These are phyloP conservation scores for Chlamydomonas sp. DNA, from an alignment of 139 green algal genomes.

Conservation along the genomic window DNA sequence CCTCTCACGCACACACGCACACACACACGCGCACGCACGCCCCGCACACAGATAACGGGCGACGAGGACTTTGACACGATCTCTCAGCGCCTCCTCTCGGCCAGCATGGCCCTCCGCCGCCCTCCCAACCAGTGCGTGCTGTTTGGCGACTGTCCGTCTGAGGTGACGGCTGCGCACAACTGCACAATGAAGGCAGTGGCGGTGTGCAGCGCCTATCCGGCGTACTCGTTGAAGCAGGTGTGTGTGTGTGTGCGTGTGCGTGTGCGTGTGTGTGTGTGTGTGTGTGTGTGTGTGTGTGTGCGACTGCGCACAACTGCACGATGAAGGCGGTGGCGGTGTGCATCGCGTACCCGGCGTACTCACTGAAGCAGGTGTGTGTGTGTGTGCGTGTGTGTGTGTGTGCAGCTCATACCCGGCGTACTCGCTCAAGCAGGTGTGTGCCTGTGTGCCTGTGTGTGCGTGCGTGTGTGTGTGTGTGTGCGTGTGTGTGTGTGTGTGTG, in stretches of 20 bases:
- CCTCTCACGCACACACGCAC: no score
- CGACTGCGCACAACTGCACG: not conserved
- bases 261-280: no score
- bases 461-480: no score
- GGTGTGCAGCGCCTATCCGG: not conserved
- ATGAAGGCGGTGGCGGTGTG: not conserved
- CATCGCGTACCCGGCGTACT: no score
- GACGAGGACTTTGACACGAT: slow-evolving; percentile 18
- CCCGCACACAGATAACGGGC: no score
- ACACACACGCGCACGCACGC: no score
- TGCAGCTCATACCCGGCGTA: not conserved
- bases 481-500: no score
- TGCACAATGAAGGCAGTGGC: not conserved
- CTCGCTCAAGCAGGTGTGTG: not conserved
- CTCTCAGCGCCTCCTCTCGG: slow-evolving; percentile 6
- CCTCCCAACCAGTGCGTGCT: slow-evolving; percentile 11
- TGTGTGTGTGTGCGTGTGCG: no score
- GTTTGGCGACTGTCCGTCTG: slow-evolving; percentile 10
- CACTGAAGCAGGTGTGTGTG: no score
- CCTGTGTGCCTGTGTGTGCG: no score
- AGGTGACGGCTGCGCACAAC: slow-evolving; percentile 13
- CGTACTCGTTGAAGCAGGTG: not conserved
- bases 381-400: no score
- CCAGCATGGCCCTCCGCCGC: not conserved
- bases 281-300: no score